These are phyloP conservation scores for Meyerozyma guilliermondii DNA, from an alignment of 1,139 yeast genomes.

Conservation along the genomic window DNA sequence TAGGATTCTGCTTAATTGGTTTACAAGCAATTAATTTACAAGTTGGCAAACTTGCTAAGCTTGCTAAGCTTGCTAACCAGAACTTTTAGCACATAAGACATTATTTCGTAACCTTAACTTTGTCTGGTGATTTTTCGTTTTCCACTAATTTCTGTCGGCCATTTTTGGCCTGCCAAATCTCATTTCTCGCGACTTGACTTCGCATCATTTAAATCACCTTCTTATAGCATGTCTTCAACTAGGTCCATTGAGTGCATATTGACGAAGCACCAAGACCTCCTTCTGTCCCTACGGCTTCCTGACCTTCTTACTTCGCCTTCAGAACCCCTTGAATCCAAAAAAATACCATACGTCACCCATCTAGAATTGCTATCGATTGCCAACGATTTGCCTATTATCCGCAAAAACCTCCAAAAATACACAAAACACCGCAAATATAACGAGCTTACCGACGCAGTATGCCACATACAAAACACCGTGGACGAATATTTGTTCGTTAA, in stretches of 20 bases:
- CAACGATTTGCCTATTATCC: background rate
- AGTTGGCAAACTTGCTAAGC: no score
- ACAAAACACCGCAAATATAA: background rate
- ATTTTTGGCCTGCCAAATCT: no score
- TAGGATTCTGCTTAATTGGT: no score
- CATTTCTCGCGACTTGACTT: background rate
- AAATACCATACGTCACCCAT: background rate
- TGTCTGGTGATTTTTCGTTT: no score
- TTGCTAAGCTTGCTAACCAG: no score
- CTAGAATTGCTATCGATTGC: background rate
- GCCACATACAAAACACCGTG: slow-evolving; percentile 5
- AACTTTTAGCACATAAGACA: no score
- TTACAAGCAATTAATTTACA: no score
- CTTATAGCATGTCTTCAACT: background rate
- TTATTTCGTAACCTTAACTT: no score
- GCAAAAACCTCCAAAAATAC: background rate
- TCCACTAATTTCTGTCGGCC: no score
- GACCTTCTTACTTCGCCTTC: background rate
- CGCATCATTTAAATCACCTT: background rate
- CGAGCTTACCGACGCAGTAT: background rate
- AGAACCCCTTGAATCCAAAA: no score
- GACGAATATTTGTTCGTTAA: slow-evolving; percentile 23
- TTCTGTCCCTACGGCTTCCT: background rate
- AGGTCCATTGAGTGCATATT: background rate
- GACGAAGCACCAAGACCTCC: background rate